phyloP scores from a whole-genome alignment of 345 rosid genomes.

The Citrus australasica region DNA sequence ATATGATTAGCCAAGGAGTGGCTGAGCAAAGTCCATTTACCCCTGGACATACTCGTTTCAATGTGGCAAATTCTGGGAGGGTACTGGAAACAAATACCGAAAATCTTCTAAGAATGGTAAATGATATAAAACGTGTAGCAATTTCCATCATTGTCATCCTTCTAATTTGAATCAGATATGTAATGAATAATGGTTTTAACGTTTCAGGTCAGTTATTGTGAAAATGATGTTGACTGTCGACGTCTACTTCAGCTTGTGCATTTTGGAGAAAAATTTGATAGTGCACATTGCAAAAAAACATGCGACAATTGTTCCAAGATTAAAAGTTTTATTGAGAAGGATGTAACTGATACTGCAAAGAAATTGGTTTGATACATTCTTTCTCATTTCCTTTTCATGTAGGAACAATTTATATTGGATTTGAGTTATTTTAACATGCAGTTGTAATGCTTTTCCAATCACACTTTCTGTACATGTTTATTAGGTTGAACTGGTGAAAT shows the following conservation, averaged over 20 bases:
- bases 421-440: not conserved
- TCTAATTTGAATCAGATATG: conserved; percentile 1
- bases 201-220: conserved; percentile 88
- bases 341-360: conserved; percentile 76
- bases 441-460: conserved; percentile 3
- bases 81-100: conserved; percentile 85
- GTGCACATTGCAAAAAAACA: conserved; percentile 67
- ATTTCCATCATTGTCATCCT: not conserved
- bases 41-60: conserved; percentile 53
- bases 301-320: conserved; percentile 85
- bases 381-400: conserved; percentile 6
- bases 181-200: conserved; percentile 13
- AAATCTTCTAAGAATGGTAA: conserved; percentile 88
- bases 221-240: conserved; percentile 95
- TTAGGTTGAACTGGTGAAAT: conserved; percentile 89
- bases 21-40: conserved; percentile 73
- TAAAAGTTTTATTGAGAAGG: conserved; percentile 67
- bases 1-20: conserved; percentile 90
- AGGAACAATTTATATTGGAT: not conserved
- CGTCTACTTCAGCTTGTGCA: conserved; percentile 85
- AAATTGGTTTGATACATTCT: conserved; percentile 62
- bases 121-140: conserved; percentile 7
- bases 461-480: conserved; percentile 11
- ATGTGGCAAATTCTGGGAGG: conserved; percentile 58
- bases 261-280: conserved; percentile 88